Evolutionary conservation across 495 filamentous ascomycete genomes (phyloP).

Genomic region (Neurospora cerealis): DNA sequence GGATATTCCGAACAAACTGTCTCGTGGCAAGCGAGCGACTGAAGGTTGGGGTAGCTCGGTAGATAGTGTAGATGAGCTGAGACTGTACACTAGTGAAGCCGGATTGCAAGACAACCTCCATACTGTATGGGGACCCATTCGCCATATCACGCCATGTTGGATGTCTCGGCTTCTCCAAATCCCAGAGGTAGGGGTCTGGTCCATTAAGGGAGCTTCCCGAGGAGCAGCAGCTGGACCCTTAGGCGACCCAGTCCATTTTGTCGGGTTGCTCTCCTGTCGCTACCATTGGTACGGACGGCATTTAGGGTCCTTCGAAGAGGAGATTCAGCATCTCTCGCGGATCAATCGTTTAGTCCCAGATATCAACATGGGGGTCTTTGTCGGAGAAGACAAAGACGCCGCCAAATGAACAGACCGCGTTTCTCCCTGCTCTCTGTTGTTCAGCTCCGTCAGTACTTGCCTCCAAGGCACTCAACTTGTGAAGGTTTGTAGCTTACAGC

Average conservation of each 20-base stretch:
- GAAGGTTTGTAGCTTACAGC: neutral
- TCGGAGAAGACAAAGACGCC: neutral
- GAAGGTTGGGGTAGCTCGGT: neutral
- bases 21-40: neutral
- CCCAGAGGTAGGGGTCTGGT: neutral
- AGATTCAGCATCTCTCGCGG: neutral
- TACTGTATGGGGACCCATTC: neutral
- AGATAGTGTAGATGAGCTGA: neutral
- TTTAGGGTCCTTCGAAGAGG: neutral
- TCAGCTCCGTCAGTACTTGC: neutral
- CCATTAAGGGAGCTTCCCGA: neutral
- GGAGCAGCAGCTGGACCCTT: neutral
- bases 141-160: neutral
- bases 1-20: neutral
- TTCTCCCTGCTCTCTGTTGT: neutral
- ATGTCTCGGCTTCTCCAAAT: neutral
- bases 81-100: neutral
- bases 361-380: neutral
- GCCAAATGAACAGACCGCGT: neutral
- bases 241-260: neutral
- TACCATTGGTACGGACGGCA: neutral
- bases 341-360: neutral
- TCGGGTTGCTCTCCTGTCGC: neutral
- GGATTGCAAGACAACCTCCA: neutral
- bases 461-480: neutral